A percentile compares a stretch with the other conserved stretches of the same genome.
Evolutionary conservation across 2,329 filamentous ascomycete species (phyloP).

Genomic region (Microdochium trichocladiopsis): DNA sequence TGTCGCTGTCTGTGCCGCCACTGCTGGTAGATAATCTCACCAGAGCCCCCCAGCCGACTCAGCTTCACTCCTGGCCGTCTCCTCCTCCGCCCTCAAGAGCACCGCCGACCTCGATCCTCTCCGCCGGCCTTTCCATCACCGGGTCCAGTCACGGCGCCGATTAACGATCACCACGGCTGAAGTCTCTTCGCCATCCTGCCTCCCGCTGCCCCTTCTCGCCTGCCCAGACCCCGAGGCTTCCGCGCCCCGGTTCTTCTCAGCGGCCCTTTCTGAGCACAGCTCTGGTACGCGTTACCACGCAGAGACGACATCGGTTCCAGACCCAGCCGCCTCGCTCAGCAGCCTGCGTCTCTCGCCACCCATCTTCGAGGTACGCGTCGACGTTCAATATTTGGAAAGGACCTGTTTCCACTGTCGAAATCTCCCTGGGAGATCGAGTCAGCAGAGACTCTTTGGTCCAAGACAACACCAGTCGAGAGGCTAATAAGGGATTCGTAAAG

Average conservation of each 20-base stretch:
- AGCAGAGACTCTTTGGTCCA: background rate
- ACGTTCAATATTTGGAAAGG: too few species aligned
- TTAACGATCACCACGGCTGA: background rate
- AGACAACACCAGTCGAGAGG: background rate
- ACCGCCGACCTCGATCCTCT: background rate
- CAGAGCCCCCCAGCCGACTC: background rate
- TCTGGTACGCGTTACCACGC: too few species aligned
- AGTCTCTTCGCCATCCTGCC: background rate
- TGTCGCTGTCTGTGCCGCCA: background rate
- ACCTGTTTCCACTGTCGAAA: too few species aligned
- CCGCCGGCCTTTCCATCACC: background rate
- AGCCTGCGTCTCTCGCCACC: too few species aligned
- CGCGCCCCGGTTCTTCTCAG: too few species aligned
- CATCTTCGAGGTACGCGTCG: too few species aligned
- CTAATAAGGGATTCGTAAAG: background rate
- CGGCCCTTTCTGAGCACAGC: too few species aligned
- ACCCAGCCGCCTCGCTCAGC: too few species aligned
- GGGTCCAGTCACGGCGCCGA: background rate
- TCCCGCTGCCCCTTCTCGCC: background rate
- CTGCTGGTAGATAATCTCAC: constrained; percentile 1
- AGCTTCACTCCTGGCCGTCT: background rate
- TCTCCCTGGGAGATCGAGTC: too few species aligned
- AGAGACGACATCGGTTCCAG: too few species aligned
- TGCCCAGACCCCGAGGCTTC: background rate
- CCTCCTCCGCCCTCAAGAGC: background rate